Base-by-base conservation (phyloP, 257 asterid genomes). In the Solanum sejunctum region DNA sequence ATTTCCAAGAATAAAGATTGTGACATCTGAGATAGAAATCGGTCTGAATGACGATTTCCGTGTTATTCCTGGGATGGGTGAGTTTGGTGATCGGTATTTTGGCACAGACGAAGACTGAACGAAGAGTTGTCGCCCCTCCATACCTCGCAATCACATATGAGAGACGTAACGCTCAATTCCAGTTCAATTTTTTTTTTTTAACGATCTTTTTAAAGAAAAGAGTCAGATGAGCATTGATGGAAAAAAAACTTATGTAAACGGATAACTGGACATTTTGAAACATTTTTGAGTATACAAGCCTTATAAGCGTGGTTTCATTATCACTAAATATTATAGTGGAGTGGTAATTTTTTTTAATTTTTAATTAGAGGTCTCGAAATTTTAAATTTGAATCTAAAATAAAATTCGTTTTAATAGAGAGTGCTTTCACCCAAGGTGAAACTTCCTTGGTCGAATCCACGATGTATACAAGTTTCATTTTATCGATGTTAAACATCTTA, bases 31-130 rank as follows among this genome's bases (percentile, higher is more conserved):
- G 97, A 97, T 97, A 72, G 99, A 97, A 90, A 88, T 84, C 6
- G 99, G 98, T 49, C 72, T 97, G 86, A 97, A 95, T 55, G 92
- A 92, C 28, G 98, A 97, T 84, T 95, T 87, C 77, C 98, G 98
- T 1, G 98, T 97, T 20, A 90, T 95, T 87, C 99, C 98, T 26
- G 99, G 98, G 36, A 97, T 97, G 98, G 98, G 99, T 28, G 99
- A 97, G 89, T 97, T 97, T 69, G 99, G 99, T 20, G 99, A 97
- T 84, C 89, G 99, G 17, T 97, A 95, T 85, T 95, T 95, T 81
- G 98, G 99, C 84, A 95, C 99, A 16, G 99, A 97, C 83, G 97
- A 95, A 8, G 97, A 96, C 63, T 95, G 85, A 92, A 82, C 43
- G 7, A 78, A 52, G 64, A 78, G 82, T 52, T 52, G 64, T 78